phyloP scores from a whole-genome alignment of 306 rosid species.

The Lathyrus oleraceus region DNA sequence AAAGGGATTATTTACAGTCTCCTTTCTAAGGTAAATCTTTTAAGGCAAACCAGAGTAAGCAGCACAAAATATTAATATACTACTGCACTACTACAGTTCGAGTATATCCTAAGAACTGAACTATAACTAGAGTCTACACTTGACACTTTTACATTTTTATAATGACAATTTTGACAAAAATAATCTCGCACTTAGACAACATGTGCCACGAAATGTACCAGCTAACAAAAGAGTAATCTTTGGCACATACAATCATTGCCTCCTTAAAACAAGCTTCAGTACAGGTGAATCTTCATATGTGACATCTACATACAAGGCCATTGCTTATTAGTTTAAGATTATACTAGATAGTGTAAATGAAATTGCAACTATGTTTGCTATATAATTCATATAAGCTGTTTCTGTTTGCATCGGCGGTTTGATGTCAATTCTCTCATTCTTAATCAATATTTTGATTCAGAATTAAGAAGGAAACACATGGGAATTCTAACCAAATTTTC shows the following conservation, averaged over 20 bases:
- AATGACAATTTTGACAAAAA: not conserved
- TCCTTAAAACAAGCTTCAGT: not conserved
- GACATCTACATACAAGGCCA: slow-evolving; percentile 8
- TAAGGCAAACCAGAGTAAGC: not conserved
- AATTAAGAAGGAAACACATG: not conserved
- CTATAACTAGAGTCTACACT: not conserved
- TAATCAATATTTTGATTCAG: not conserved
- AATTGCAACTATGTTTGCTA: not conserved
- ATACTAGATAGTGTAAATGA: slow-evolving; percentile 3
- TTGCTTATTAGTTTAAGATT: not conserved
- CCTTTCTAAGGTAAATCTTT: not conserved
- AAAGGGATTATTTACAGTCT: not conserved
- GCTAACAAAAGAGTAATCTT: not conserved
- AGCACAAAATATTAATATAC: not conserved
- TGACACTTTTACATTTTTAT: not conserved
- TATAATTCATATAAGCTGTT: not conserved
- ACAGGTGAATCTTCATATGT: not conserved
- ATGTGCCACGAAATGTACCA: not conserved
- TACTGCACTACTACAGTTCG: not conserved
- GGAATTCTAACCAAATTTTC: not conserved
- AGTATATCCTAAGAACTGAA: not conserved
- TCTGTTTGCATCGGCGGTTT: not conserved
- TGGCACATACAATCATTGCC: not conserved
- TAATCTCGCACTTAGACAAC: not conserved
- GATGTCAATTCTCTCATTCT: slow-evolving; percentile 8